Percentiles rank a stretch among this genome's conserved stretches.
Conservation (phyloP, 2,329 filamentous ascomycete species). For the Exutisphaerella laricina region DNA sequence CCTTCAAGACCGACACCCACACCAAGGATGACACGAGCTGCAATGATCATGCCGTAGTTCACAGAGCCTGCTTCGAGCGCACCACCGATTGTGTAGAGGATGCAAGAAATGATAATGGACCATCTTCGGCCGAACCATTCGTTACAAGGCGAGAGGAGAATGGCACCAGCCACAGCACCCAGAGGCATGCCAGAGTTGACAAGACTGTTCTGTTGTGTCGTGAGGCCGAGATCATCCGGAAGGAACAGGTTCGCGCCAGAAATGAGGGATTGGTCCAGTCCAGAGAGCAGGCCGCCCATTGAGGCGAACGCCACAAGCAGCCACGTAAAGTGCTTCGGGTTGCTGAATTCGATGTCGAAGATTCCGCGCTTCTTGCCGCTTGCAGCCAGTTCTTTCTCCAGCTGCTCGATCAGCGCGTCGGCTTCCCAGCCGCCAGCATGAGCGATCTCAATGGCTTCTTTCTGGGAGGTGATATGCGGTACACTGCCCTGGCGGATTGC, state of each 20-base stretch:
- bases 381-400: constrained; percentile 37
- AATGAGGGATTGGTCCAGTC: constrained; percentile 68
- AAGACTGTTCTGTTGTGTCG: constrained; percentile 54
- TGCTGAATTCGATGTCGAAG: constrained; percentile 54
- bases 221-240: constrained; percentile 53
- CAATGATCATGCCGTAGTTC: constrained; percentile 66
- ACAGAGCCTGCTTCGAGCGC: constrained; percentile 63
- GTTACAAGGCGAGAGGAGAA: constrained; percentile 62
- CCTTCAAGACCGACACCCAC: constrained; percentile 67
- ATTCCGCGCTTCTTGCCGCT: constrained; percentile 36
- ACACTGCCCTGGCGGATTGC: constrained; percentile 29
- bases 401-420: constrained; percentile 40
- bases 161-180: constrained; percentile 63
- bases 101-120: constrained; percentile 63
- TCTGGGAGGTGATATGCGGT: constrained; percentile 22
- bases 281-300: constrained; percentile 67
- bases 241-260: constrained; percentile 65
- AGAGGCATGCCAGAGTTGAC: constrained; percentile 67
- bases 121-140: constrained; percentile 61
- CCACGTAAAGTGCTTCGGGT: constrained; percentile 62
- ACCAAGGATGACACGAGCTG: constrained; percentile 63
- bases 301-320: constrained; percentile 65
- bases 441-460: constrained; percentile 32
- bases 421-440: constrained; percentile 39
- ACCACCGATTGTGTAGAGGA: constrained; percentile 65